A percentile compares a stretch with the other conserved stretches of the same genome.
Evolutionary conservation across 1,139 yeast species (phyloP).

Genomic region (Kurtzmaniella quercitrusa): DNA sequence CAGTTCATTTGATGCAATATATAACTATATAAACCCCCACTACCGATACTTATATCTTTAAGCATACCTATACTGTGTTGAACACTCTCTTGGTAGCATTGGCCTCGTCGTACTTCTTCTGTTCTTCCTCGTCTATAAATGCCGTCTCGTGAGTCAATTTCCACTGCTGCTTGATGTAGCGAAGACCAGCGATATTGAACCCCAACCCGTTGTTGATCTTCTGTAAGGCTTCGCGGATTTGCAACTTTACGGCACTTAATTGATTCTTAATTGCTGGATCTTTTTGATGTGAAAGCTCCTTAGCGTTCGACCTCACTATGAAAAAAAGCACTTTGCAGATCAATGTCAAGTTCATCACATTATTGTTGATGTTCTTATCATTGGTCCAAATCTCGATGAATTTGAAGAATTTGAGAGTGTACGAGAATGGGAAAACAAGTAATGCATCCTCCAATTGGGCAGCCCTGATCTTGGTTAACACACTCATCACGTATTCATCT

Average conservation of each 20-base stretch:
- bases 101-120: conserved; percentile 50
- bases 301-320: conserved; percentile 66
- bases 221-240: conserved; percentile 51
- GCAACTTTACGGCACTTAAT: conserved; percentile 52
- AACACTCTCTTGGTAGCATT: conserved; percentile 67
- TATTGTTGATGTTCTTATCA: conserved; percentile 37
- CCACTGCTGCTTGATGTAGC: conserved; percentile 76
- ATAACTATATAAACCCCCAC: not conserved
- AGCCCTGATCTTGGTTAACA: conserved; percentile 64
- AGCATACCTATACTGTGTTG: conserved; percentile 23
- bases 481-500: conserved; percentile 72
- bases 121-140: conserved; percentile 69
- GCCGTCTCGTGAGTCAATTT: conserved; percentile 66
- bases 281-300: conserved; percentile 65
- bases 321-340: conserved; percentile 75
- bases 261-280: conserved; percentile 60
- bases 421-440: conserved; percentile 84
- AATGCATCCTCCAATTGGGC: conserved; percentile 91
- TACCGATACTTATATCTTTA: not conserved
- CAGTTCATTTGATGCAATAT: not conserved
- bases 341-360: conserved; percentile 50
- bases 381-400: conserved; percentile 77
- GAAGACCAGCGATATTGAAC: conserved; percentile 82
- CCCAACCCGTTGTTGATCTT: conserved; percentile 62
- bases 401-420: conserved; percentile 62